Evolutionary conservation across 2,329 filamentous ascomycete species (phyloP).

Genomic region (Alternaria sp.): DNA sequence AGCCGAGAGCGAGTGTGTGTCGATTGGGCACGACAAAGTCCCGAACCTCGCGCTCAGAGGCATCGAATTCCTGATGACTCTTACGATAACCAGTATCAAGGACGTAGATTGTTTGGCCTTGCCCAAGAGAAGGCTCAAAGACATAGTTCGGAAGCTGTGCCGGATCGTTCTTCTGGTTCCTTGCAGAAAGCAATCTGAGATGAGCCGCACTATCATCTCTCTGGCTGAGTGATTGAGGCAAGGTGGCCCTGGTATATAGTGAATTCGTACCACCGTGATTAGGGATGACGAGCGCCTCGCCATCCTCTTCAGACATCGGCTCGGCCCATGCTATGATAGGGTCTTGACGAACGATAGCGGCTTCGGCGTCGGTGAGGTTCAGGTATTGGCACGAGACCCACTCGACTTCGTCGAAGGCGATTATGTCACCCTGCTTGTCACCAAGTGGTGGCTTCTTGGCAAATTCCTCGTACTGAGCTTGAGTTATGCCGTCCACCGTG

Average conservation of each 20-base stretch:
- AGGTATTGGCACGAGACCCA: background rate
- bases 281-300: background rate
- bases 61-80: background rate
- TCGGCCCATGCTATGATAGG: background rate
- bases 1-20: background rate
- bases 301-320: background rate
- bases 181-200: background rate
- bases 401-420: background rate
- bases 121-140: background rate
- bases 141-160: constrained; percentile 1
- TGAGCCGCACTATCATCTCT: background rate
- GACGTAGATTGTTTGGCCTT: background rate
- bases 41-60: background rate
- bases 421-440: background rate
- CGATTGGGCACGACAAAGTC: background rate
- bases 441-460: background rate
- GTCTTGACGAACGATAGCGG: background rate
- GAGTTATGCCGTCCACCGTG: background rate
- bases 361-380: background rate
- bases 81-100: background rate
- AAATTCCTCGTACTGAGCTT: background rate
- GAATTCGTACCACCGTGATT: background rate
- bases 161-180: background rate
- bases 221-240: background rate
- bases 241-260: background rate